A percentile compares a stretch with the other conserved stretches of the same genome.
phyloP scores from a whole-genome alignment of 768 basidiomycete species.

The Hirschioporus abietinus region DNA sequence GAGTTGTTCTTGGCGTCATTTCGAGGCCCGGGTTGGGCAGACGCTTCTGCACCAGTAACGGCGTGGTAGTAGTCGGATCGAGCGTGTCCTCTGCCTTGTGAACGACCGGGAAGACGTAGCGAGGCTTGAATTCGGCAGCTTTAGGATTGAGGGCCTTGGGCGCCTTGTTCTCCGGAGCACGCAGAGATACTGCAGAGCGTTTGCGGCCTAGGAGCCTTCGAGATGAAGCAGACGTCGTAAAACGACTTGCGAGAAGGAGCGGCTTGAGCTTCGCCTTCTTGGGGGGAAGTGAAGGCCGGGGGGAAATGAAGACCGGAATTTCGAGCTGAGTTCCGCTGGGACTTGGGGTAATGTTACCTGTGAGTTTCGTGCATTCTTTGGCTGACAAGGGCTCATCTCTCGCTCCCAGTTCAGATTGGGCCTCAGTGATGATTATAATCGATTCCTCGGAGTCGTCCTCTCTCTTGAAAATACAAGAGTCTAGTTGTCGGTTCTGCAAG shows the following conservation, averaged over 20 bases:
- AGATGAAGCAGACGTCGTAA: background rate
- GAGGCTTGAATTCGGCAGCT: background rate
- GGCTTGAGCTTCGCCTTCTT: background rate
- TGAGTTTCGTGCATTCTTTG: background rate
- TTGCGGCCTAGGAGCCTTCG: background rate
- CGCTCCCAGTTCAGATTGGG: background rate
- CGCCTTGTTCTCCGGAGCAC: background rate
- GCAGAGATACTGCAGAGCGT: background rate
- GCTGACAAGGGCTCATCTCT: background rate
- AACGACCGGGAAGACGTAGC: no score
- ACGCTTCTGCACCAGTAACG: background rate
- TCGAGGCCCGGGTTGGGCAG: background rate
- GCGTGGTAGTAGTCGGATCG: no score
- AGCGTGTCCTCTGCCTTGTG: background rate
- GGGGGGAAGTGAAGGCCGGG: background rate
- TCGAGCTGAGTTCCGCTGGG: background rate
- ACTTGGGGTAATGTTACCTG: background rate
- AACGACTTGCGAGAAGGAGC: background rate
- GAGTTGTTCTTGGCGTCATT: background rate
- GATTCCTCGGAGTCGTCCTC: background rate
- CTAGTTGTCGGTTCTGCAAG: background rate
- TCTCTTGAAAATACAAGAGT: background rate
- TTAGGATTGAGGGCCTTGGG: background rate
- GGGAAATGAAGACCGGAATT: background rate
- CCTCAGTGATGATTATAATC: background rate